A percentile compares a stretch with the other conserved stretches of the same genome.
Conservation (phyloP, 352 stramenopile genomes). For the Phytopythium sindhum region DNA sequence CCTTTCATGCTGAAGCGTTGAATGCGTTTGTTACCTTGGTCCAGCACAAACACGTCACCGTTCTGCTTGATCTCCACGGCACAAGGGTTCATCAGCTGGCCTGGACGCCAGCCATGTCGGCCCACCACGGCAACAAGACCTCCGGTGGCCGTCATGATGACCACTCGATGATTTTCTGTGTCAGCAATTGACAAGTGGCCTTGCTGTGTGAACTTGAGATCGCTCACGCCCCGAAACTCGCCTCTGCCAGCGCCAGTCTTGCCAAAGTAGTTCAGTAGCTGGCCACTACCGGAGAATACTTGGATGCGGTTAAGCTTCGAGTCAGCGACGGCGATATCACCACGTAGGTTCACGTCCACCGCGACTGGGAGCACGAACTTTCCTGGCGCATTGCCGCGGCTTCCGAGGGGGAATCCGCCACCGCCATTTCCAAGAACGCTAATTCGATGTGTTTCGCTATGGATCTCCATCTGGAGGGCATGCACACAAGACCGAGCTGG, state of each 20-base stretch:
- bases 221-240: conserved; percentile 47
- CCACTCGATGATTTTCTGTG: conserved; percentile 51
- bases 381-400: conserved; percentile 27
- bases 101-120: conserved; percentile 20
- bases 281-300: conserved; percentile 49
- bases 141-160: conserved; percentile 48
- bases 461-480: conserved; percentile 22
- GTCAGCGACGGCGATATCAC: conserved; percentile 57
- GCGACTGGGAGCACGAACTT: conserved; percentile 50
- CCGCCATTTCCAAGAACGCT: conserved; percentile 8
- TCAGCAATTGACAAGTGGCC: conserved; percentile 55
- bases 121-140: conserved; percentile 36
- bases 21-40: conserved; percentile 58
- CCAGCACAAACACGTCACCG: conserved; percentile 56
- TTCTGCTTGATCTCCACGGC: conserved; percentile 35
- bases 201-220: conserved; percentile 47
- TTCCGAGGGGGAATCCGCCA: conserved; percentile 22
- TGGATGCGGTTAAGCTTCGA: conserved; percentile 51
- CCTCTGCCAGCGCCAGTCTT: conserved; percentile 30
- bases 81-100: conserved; percentile 33
- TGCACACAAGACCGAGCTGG: conserved; percentile 29
- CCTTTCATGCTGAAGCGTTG: conserved; percentile 48
- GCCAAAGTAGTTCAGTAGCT: conserved; percentile 45
- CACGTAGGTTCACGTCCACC: conserved; percentile 45
- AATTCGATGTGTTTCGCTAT: conserved; percentile 17